Base-by-base conservation (phyloP, 768 basidiomycete species). In the Hemileccinum rubropunctum region DNA sequence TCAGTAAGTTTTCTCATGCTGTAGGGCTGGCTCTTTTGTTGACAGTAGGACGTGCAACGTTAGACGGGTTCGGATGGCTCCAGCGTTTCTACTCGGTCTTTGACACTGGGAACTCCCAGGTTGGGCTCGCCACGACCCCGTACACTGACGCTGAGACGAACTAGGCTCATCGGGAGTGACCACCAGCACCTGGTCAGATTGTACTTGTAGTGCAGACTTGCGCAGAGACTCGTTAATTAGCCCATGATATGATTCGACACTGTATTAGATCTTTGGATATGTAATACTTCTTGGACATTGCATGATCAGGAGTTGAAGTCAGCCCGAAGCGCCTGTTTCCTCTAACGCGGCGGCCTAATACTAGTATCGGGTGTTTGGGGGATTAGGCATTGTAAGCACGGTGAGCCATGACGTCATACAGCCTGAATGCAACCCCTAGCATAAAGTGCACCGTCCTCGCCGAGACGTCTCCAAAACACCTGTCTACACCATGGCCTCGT, bases 61-160 rank as follows among this genome's bases (percentile, higher is more conserved):
- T n/a, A 80, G 81, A 80, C 50, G 80, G 82, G 3, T 81, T 79
- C 48, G 74, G 62, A 7, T 83, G 78, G 73, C 61, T 83, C 52
- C 79, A 84, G 58, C 77, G 81, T 15, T 84, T 79, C 75, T 83
- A 85, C 64, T 75, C 72, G 26, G 76, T 76, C 6, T 79, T 65
- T 43, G 79, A 81, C 52, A 74, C 74, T 2, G n/a, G 11, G 15
- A 67, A 59, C 15, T 9, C 41, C 17, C 52, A 32, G 42, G 56
- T 67, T 18, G 65, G 65, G 17, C 14, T 67, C 23, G 60, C 65
- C 7, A 67, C 53, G 15, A 69, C 67, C 0, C 14, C 50, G 11
- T 78, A 71, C 64, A 84, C 84, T 1, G 52, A 57, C 14, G 73
- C 81, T 4, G 77, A 60, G 15, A 65, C 63, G 15, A 73, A 77